phyloP scores from a whole-genome alignment of 2,329 filamentous ascomycete species.

The Coniochaeta hoffmannii region DNA sequence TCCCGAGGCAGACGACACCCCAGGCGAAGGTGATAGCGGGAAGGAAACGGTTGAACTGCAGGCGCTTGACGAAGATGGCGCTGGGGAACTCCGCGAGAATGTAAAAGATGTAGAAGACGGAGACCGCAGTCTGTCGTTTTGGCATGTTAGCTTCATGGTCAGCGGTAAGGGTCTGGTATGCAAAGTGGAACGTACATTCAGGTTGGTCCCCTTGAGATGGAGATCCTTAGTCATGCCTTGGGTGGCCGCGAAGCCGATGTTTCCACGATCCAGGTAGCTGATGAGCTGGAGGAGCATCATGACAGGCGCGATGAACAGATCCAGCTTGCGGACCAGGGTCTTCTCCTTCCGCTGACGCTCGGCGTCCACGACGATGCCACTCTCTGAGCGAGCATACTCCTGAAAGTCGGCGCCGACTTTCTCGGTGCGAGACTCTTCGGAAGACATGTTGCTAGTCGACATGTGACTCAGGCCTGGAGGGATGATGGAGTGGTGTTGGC shows the following conservation, averaged over 20 bases:
- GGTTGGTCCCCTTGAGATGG: conserved; percentile 12
- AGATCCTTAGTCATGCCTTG: conserved; percentile 17
- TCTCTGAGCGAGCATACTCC: conserved; percentile 1
- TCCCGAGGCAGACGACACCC: conserved; percentile 20
- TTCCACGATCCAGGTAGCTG: conserved; percentile 17
- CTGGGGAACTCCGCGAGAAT: conserved; percentile 18
- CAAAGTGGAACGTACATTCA: conserved; percentile 7
- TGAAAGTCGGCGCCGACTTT: conserved; percentile 1
- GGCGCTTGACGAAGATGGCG: conserved; percentile 16
- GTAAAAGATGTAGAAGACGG: conserved; percentile 18
- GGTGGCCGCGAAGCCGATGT: conserved; percentile 18
- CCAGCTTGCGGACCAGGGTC: conserved; percentile 7
- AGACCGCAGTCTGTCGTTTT: conserved; percentile 14
- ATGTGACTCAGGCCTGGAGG: neutral
- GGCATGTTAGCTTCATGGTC: neutral
- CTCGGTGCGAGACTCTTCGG: conserved; percentile 1
- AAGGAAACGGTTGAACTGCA: conserved; percentile 18
- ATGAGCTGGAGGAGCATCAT: conserved; percentile 12
- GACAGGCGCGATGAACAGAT: conserved; percentile 9
- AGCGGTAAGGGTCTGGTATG: neutral
- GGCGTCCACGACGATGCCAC: neutral
- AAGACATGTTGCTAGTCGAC: neutral
- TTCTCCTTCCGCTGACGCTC: neutral
- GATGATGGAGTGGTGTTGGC: neutral
- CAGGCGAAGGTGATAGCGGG: conserved; percentile 15